A percentile compares a stretch with the other conserved stretches of the same genome.
phyloP scores from a whole-genome alignment of 129 eudicot genomes.

The Chrysanthemum makinoi region DNA sequence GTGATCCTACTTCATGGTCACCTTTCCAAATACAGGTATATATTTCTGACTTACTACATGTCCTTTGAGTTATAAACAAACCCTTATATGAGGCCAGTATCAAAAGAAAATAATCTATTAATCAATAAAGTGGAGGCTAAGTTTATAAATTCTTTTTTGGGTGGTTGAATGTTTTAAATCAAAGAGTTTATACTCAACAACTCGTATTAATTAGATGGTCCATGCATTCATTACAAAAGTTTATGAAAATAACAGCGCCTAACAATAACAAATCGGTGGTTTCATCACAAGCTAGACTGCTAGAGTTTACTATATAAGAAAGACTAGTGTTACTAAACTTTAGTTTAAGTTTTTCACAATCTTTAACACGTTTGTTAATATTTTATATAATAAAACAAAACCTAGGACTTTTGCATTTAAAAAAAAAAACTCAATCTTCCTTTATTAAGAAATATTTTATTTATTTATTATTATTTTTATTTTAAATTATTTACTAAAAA shows the following conservation, averaged over 20 bases:
- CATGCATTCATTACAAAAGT: neutral
- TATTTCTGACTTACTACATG: neutral
- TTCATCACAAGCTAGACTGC: neutral
- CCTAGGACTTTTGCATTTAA: no score
- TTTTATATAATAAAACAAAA: no score
- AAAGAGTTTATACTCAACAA: no score
- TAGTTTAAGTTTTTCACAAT: neutral
- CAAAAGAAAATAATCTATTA: neutral
- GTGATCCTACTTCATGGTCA: constrained; percentile 57
- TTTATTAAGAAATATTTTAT: no score
- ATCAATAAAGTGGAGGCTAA: neutral
- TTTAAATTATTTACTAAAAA: no score
- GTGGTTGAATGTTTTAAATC: no score
- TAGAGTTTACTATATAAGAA: no score
- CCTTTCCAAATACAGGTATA: constrained; percentile 69
- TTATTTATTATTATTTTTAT: no score
- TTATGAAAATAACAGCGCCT: neutral
- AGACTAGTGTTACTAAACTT: neutral
- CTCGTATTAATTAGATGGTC: neutral
- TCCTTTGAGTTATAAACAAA: neutral
- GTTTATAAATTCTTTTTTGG: no score
- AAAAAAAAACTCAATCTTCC: no score
- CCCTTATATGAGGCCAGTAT: neutral
- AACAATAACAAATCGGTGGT: neutral
- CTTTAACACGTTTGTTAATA: neutral